Evolutionary conservation across 2,329 filamentous ascomycete species (phyloP), one percentile per base, ranked within the genome.

Genomic region (Cladosporium sp.): DNA sequence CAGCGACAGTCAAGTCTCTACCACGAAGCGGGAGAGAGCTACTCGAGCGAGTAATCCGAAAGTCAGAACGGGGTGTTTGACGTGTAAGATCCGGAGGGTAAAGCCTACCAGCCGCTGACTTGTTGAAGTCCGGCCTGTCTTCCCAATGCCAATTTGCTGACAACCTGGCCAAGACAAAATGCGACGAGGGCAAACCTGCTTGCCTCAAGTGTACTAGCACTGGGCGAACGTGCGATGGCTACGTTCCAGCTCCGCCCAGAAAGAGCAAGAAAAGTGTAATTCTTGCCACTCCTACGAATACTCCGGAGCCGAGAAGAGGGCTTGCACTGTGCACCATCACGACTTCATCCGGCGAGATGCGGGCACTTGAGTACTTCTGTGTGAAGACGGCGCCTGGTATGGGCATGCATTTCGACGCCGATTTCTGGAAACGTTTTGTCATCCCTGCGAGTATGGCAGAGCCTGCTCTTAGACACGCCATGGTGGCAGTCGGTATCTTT

Each of bases 191-290:
- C 4, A 76, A 73, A 58, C 76, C 77, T 21, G 64, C 68, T 12
- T 78, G 77, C 61, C 65, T 68, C 12, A 74, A 74, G 49, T 80
- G 78, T 67, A 75, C 72, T 11, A 76, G 74, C 55, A 77, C 76
- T 6, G 77, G 77, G 26, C 74, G 77, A 36, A 78, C 71, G 59
- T 79, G 78, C 62, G 76, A 78, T 62, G 77, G 77, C 36, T 79
- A 79, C 58, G 14, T 34, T 34, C 10, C 34, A 7, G 28, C 32
- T 32, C 58, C n/a, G 7, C 58, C 44, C 7, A 66, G 36, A 30
- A 65, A 60, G 47, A 44, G 47, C 28, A 36, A 30, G 18, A 28
- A 36, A 26, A 4, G 8, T 21, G n/a, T 24, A n/a, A 21, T 47
- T 8, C 2, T 15, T 6, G 32, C 18, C 14, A 12, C 5, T 30